Evolutionary conservation across 441 rosid species (phyloP).

Genomic region (Erodium moschatum): DNA sequence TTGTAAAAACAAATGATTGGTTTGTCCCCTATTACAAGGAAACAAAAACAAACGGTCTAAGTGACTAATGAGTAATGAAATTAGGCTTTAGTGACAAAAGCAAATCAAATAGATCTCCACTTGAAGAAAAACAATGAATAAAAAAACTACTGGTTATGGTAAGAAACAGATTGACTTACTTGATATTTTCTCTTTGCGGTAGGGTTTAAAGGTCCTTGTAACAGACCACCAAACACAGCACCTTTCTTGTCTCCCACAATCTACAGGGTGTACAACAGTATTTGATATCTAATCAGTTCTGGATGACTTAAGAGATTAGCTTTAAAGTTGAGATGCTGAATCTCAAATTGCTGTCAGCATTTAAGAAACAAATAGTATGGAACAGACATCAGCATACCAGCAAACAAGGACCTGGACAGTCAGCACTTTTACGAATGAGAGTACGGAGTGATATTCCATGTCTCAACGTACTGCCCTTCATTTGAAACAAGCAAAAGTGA

Average conservation of each 20-base stretch:
- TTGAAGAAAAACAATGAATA: slow-evolving; percentile 11
- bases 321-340: not conserved
- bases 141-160: slow-evolving; percentile 2
- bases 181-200: slow-evolving; percentile 90
- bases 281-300: slow-evolving; percentile 9
- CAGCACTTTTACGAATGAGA: slow-evolving; percentile 70
- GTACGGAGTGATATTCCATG: slow-evolving; percentile 95
- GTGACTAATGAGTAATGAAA: slow-evolving; percentile 1
- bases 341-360: not conserved
- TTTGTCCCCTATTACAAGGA: slow-evolving; percentile 51
- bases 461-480: slow-evolving; percentile 97
- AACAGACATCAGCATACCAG: slow-evolving; percentile 40
- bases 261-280: slow-evolving; percentile 38
- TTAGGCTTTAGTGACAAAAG: not conserved
- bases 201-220: slow-evolving; percentile 74
- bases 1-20: slow-evolving; percentile 83
- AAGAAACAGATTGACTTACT: slow-evolving; percentile 27
- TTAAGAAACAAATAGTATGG: not conserved
- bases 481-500: slow-evolving; percentile 34
- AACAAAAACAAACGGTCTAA: slow-evolving; percentile 17
- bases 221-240: slow-evolving; percentile 71
- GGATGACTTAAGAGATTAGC: slow-evolving; percentile 3
- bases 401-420: slow-evolving; percentile 72
- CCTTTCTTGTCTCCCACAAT: slow-evolving; percentile 82
- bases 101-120: not conserved